Percentiles rank a stretch among this genome's conserved stretches.
Conservation (phyloP, 2,329 filamentous ascomycete genomes). For the Sporothrix humicola region DNA sequence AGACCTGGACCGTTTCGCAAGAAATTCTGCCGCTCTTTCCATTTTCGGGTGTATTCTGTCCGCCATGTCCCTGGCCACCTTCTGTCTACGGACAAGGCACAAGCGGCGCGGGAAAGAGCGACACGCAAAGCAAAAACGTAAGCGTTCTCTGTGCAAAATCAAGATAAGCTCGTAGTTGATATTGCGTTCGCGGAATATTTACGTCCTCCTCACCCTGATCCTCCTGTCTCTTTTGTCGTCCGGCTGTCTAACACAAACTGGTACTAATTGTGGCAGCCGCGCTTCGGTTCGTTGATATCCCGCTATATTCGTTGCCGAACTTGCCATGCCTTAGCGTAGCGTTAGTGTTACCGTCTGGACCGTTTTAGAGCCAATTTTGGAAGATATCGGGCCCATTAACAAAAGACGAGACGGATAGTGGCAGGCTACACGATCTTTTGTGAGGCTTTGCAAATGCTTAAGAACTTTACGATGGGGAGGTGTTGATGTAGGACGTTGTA, state of each 20-base stretch:
- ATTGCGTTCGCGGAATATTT: not conserved
- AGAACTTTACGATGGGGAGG: not conserved
- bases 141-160: too few relatives aligned
- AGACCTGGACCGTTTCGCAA: not conserved
- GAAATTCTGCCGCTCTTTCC: conserved; percentile 12
- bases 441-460: not conserved
- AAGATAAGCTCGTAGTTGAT: not conserved
- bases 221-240: not conserved
- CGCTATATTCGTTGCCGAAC: conserved; percentile 24
- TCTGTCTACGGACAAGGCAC: not conserved
- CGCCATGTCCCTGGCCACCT: not conserved
- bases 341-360: conserved; percentile 20
- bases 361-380: not conserved
- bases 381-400: not conserved
- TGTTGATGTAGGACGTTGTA: too few relatives aligned
- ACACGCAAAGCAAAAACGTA: not conserved
- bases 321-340: conserved; percentile 28
- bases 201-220: not conserved
- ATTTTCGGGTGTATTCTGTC: not conserved
- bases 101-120: conserved; percentile 5
- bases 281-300: conserved; percentile 11
- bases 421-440: not conserved
- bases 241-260: not conserved
- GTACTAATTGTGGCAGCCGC: conserved; percentile 22
- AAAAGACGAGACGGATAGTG: not conserved